A percentile compares a stretch with the other conserved stretches of the same genome.
Evolutionary conservation across 371 early-diverging fungal genomes (phyloP).

Genomic region (Actinomucor elegans): DNA sequence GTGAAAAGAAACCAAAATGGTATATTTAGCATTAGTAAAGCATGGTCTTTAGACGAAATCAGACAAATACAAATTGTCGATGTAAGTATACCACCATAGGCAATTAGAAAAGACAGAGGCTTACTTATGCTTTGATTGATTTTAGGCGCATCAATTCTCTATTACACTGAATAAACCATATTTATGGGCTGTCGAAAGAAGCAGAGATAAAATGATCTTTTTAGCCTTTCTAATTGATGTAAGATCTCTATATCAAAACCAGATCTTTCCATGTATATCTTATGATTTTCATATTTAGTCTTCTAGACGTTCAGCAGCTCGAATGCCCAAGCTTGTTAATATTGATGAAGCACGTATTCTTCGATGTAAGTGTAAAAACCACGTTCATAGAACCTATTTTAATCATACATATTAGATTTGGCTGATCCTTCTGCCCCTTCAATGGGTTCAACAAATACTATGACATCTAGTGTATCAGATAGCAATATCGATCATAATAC

Average conservation of each 20-base stretch:
- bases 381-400: background rate
- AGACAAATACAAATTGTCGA: constrained; percentile 55
- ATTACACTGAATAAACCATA: constrained; percentile 49
- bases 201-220: constrained; percentile 49
- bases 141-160: constrained; percentile 47
- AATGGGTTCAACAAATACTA: constrained; percentile 1
- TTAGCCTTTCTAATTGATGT: constrained; percentile 49
- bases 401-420: constrained; percentile 10
- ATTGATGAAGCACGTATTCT: constrained; percentile 46
- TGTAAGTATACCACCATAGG: constrained; percentile 25
- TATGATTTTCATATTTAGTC: constrained; percentile 20
- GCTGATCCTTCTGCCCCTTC: constrained; percentile 26
- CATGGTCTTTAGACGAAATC: constrained; percentile 62
- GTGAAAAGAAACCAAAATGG: constrained; percentile 57
- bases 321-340: constrained; percentile 45
- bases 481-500: background rate
- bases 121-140: background rate
- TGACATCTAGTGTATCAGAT: background rate
- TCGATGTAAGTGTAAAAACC: constrained; percentile 27
- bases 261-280: background rate
- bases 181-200: constrained; percentile 51
- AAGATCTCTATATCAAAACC: constrained; percentile 8
- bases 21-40: constrained; percentile 55
- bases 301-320: constrained; percentile 36
- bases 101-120: background rate